Conservation (phyloP, 192 early-diverging fungal species). For the Gigaspora rosea region DNA sequence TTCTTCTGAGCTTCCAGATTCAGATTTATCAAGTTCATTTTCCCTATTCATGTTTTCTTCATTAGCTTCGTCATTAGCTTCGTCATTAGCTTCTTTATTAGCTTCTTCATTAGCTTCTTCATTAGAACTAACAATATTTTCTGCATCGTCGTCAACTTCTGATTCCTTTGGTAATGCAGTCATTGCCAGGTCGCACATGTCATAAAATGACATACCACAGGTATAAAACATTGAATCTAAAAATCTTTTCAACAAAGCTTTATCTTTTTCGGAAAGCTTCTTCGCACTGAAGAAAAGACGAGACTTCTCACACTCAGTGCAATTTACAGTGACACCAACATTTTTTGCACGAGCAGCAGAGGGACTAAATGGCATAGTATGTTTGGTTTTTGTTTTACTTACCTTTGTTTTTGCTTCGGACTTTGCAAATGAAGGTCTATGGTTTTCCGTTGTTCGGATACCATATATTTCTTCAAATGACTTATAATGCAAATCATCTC, state of each 20-base stretch:
- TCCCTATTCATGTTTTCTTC: neutral
- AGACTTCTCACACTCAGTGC: neutral
- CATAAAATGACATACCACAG: neutral
- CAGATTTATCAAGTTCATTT: neutral
- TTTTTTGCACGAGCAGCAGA: neutral
- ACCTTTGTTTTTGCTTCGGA: neutral
- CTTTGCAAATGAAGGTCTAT: neutral
- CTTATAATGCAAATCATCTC: neutral
- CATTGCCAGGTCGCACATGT: neutral
- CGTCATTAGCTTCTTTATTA: no score
- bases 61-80: neutral
- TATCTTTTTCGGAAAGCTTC: neutral
- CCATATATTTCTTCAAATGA: neutral
- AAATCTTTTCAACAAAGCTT: neutral
- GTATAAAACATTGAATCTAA: neutral
- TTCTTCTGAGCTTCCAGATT: neutral
- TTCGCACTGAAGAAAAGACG: neutral
- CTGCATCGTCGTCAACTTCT: neutral
- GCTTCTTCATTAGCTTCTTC: no score
- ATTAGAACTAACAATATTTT: neutral
- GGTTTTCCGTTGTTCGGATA: neutral
- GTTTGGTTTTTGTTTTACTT: neutral
- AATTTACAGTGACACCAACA: neutral
- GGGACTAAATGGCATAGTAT: neutral
- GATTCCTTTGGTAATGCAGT: neutral